Percentiles rank a stretch among this genome's conserved stretches.
phyloP scores from a whole-genome alignment of 2,329 filamentous ascomycete species.

The Arthrobotrys conoides region DNA sequence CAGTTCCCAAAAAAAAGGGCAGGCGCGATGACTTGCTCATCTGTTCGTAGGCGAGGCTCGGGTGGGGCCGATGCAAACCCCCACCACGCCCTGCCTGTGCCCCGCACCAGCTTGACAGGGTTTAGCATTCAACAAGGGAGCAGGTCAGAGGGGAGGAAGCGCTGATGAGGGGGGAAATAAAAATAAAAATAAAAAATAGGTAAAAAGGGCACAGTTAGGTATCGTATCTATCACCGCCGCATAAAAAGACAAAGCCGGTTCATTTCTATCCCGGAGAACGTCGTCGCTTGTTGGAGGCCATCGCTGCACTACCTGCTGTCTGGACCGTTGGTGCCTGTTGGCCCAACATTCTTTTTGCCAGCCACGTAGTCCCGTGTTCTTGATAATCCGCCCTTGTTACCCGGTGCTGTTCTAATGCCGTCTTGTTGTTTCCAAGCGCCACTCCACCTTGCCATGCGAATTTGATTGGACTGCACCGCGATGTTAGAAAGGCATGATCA shows the following conservation, averaged over 20 bases:
- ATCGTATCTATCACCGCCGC: not conserved
- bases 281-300: constrained; percentile 44
- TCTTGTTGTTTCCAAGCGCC: constrained; percentile 78
- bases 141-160: no score
- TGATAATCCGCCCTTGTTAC: constrained; percentile 94
- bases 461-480: constrained; percentile 74
- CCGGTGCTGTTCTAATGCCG: constrained; percentile 75
- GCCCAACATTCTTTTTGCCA: constrained; percentile 78
- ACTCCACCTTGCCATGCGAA: constrained; percentile 91
- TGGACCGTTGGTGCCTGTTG: constrained; percentile 27
- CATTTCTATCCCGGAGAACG: constrained; percentile 41
- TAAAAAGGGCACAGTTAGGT: no score
- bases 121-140: not conserved
- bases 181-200: not conserved
- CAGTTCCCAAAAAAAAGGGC: constrained; percentile 31
- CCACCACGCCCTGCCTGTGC: constrained; percentile 11
- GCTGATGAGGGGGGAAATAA: not conserved
- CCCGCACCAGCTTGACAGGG: constrained; percentile 11
- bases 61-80: constrained; percentile 22
- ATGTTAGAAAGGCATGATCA: constrained; percentile 36
- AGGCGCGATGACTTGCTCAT: constrained; percentile 36
- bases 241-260: not conserved
- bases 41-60: constrained; percentile 23
- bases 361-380: constrained; percentile 83
- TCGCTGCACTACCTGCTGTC: constrained; percentile 11